Evolutionary conservation across 2,329 filamentous ascomycete species (phyloP), one percentile per base, ranked within the genome.

Genomic region (Aspergillus terreus): DNA sequence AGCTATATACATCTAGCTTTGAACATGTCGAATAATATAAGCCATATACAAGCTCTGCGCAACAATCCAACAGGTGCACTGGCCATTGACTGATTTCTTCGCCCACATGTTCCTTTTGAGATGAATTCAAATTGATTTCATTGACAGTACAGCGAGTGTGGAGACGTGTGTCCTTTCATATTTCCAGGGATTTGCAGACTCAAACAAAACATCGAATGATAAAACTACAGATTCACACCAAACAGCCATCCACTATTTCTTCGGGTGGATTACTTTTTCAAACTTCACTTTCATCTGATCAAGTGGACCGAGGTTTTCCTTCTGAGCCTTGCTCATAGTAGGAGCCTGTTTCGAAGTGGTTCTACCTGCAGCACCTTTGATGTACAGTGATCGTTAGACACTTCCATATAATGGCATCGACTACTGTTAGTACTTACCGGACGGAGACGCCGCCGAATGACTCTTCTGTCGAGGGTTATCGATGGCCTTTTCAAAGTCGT

Each of bases 221-320:
- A 30, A 23, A 23, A 5, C 11, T 30, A 11, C 27, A 30, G 7
- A 30, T 9, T 4, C 7, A 30, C 27, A 30, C 6, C 10, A 3
- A 30, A 30, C 5, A 10, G 7, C 27, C 21, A 15, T 12, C 35
- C 35, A 19, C 32, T 36, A 44, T 19, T 53, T 50, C 43, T 55
- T 49, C 15, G n/a, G 46, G 44, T 58, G 53, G n/a, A 58, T 35
- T 14, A 56, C 56, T 44, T 58, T 64, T 11, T 59, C 58, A 53
- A 78, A 63, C 61, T 66, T 65, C 58, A 65, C 63, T 59, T 67
- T 72, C 57, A 63, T 49, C 27, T 64, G 64, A 11, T 55, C 41
- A 17, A 67, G 47, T 11, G 46, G 52, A 2, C 40, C 19, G 12
- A 21, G 51, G 42, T 45, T 33, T 55, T 53, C 41, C 17, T 44